Base-by-base conservation (phyloP, 306 rosid species). In the Bauhinia variegata region DNA sequence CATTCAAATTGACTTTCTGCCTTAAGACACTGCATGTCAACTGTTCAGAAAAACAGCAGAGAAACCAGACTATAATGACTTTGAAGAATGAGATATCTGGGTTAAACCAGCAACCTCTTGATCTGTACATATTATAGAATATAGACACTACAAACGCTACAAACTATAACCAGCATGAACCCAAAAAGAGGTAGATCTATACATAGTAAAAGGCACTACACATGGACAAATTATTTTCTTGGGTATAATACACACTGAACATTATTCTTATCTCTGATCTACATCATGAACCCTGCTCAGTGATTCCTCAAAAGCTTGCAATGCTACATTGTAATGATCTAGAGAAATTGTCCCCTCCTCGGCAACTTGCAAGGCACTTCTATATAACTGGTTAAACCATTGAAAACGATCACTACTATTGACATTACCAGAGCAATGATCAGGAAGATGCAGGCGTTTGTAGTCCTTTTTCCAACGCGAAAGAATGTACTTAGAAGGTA, bases 391-490 rank as follows among this genome's bases (percentile, higher is more conserved):
- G 75, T 80, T 73, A 58, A 82, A 82, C 96, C 93, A 81, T 53
- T 84, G 96, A 63, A 50, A 47, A 8, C 80, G 76, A 50, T 88
- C 91, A 6, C 60, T 52, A 44, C 31, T 84, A 70, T 82, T 81
- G 2, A 57, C 65, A 12, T 42, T 50, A 69, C 67, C 77, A 8
- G 78, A 62, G 65, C 63, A 56, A 12, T 69, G 78, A 68, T 89
- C 88, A 10, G 86, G 84, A 74, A 79, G 50, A 73, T 71, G 73
- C 8, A 87, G 78, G 15, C 91, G 92, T 82, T 87, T 89, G 79
- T 78, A 92, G 86, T 92, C 98, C 82, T 87, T 92, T 68, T 86
- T 92, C 98, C 96, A 92, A 54, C 96, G 77, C 0, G 91, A 63
- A 62, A 92, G 75, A 58, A 92, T 61, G 75, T 81, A 92, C 58